Evolutionary conservation across 2,329 filamentous ascomycete species (phyloP).

Genomic region (Juglanconis juglandina): DNA sequence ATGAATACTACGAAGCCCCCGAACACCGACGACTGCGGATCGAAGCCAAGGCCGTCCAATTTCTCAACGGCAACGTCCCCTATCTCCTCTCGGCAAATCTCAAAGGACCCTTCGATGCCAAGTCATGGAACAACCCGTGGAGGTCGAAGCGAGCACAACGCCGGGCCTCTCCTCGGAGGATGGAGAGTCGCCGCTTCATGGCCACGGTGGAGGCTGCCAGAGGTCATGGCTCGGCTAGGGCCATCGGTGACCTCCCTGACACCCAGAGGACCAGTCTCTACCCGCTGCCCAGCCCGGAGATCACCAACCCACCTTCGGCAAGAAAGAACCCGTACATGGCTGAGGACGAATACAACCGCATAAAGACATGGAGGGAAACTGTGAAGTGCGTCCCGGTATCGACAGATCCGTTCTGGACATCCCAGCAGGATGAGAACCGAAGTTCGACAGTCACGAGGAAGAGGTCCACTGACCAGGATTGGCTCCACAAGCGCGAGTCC

Average conservation of each 20-base stretch:
- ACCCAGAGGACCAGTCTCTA: slow-evolving; percentile 17
- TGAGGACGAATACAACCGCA: slow-evolving; percentile 10
- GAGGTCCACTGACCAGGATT: slow-evolving; percentile 8
- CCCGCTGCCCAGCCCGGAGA: slow-evolving; percentile 26
- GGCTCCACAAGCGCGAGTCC: slow-evolving; percentile 1
- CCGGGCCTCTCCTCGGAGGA: neutral
- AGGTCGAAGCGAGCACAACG: slow-evolving; percentile 26
- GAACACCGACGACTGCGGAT: slow-evolving; percentile 49
- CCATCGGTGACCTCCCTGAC: slow-evolving; percentile 1
- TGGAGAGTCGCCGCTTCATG: slow-evolving; percentile 24
- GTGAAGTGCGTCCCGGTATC: slow-evolving; percentile 10
- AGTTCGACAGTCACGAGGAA: neutral
- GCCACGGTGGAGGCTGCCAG: neutral
- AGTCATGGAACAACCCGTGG: slow-evolving; percentile 54
- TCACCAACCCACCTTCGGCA: slow-evolving; percentile 19
- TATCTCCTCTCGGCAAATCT: slow-evolving; percentile 59
- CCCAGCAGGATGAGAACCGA: neutral
- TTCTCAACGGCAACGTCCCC: slow-evolving; percentile 53
- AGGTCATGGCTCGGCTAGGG: neutral
- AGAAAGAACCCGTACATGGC: slow-evolving; percentile 22
- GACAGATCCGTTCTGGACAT: slow-evolving; percentile 16
- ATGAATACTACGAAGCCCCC: slow-evolving; percentile 48
- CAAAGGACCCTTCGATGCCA: slow-evolving; percentile 56
- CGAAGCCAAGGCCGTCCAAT: slow-evolving; percentile 57
- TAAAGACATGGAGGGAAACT: slow-evolving; percentile 16